These are phyloP conservation scores for Aspergillus steynii DNA, from an alignment of 495 filamentous ascomycete genomes.

Conservation along the genomic window DNA sequence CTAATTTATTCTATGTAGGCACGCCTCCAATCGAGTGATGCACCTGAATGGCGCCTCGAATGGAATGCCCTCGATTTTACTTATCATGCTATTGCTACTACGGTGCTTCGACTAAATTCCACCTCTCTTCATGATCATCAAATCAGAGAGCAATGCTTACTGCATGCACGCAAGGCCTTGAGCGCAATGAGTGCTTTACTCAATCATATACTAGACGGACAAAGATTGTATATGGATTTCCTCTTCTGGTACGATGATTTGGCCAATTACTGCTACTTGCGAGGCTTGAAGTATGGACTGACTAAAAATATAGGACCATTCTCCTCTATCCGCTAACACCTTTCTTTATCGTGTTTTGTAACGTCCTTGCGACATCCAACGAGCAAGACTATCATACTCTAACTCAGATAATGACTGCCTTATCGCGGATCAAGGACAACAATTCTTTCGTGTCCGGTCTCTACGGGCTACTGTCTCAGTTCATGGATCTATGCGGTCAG, in stretches of 20 bases:
- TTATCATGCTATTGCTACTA: slow-evolving; percentile 3
- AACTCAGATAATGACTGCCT: background rate
- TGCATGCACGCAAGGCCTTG: slow-evolving; percentile 1
- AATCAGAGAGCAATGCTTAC: slow-evolving; percentile 1
- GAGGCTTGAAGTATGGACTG: background rate
- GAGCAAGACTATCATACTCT: slow-evolving; percentile 23
- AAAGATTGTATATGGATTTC: slow-evolving; percentile 27
- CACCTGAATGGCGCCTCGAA: background rate
- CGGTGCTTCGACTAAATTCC: slow-evolving; percentile 5
- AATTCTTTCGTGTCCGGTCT: background rate
- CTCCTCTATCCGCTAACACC: slow-evolving; percentile 32
- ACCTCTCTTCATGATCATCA: slow-evolving; percentile 1
- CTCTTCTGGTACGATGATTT: slow-evolving; percentile 26
- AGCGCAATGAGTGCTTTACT: background rate
- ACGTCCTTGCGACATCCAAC: slow-evolving; percentile 34
- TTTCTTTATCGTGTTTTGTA: slow-evolving; percentile 37
- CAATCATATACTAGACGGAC: background rate
- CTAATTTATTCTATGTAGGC: background rate
- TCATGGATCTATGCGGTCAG: slow-evolving; percentile 1
- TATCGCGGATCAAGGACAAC: slow-evolving; percentile 4
- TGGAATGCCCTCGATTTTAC: slow-evolving; percentile 9
- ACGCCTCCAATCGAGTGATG: background rate
- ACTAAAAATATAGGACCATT: slow-evolving; percentile 27
- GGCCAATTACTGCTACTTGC: too few relatives aligned
- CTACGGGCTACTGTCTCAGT: slow-evolving; percentile 2